Conservation (phyloP, 129 eudicot species). For the carrot (Daucus carota) region DH1_v3.0 NC_030386.2:30891501-30892000, state of each 20-base stretch:
- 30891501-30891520: no score
- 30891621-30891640: neutral
- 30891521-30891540: no score
- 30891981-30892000: neutral
- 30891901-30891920: slow-evolving; percentile 55
- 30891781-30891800: slow-evolving; percentile 11
- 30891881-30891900: slow-evolving; percentile 62
- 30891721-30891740: slow-evolving; percentile 32
- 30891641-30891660: neutral
- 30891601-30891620: neutral
- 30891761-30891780: slow-evolving; percentile 16
- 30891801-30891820: neutral
- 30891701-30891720: slow-evolving; percentile 45
- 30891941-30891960: slow-evolving; percentile 2
- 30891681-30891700: slow-evolving; percentile 29
- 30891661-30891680: slow-evolving; percentile 4
- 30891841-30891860: slow-evolving; percentile 19
- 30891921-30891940: slow-evolving; percentile 45
- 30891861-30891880: slow-evolving; percentile 57
- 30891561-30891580: neutral
- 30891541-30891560: neutral
- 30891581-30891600: no score
- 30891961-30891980: slow-evolving; percentile 2
- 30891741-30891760: slow-evolving; percentile 17
- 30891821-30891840: slow-evolving; percentile 18